A percentile compares a stretch with the other conserved stretches of the same genome.
Conservation (phyloP, 192 early-diverging fungal species). For the Mortierella alpina region DNA sequence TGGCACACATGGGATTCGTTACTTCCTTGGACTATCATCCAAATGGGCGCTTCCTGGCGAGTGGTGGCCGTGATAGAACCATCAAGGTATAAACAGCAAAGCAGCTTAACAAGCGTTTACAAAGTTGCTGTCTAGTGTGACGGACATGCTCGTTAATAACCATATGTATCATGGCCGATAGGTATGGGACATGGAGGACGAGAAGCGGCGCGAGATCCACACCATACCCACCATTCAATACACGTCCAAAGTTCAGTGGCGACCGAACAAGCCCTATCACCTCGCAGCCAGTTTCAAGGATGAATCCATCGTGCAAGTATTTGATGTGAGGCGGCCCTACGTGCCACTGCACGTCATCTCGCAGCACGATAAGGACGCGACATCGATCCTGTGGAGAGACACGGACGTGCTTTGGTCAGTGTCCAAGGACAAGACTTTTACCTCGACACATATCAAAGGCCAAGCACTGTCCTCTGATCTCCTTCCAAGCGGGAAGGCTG, state of each 20-base stretch:
- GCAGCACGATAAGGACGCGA: conserved; percentile 75
- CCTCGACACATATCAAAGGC: conserved; percentile 65
- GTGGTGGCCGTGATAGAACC: conserved; percentile 78
- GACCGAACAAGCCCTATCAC: conserved; percentile 73
- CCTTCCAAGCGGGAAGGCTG: conserved; percentile 62
- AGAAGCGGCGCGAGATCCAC: conserved; percentile 67
- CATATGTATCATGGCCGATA: conserved; percentile 5
- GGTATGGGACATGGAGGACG: conserved; percentile 78
- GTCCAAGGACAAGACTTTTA: conserved; percentile 84
- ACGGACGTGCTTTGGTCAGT: conserved; percentile 71
- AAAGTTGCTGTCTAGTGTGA: too few species aligned
- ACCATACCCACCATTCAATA: conserved; percentile 73
- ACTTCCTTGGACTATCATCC: conserved; percentile 82
- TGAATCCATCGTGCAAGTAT: conserved; percentile 75
- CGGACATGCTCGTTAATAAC: not conserved
- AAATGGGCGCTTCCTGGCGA: conserved; percentile 75
- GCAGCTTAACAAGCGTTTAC: not conserved
- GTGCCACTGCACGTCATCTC: conserved; percentile 75
- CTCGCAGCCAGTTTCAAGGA: conserved; percentile 76
- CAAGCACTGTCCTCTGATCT: conserved; percentile 60
- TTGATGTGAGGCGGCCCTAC: conserved; percentile 77
- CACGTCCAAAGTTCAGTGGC: conserved; percentile 77
- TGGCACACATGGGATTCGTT: conserved; percentile 77
- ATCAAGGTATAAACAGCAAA: conserved; percentile 68
- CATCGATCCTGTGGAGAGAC: conserved; percentile 77